phyloP scores from a whole-genome alignment of 768 basidiomycete species.

The Tricholoma furcatifolium region DNA sequence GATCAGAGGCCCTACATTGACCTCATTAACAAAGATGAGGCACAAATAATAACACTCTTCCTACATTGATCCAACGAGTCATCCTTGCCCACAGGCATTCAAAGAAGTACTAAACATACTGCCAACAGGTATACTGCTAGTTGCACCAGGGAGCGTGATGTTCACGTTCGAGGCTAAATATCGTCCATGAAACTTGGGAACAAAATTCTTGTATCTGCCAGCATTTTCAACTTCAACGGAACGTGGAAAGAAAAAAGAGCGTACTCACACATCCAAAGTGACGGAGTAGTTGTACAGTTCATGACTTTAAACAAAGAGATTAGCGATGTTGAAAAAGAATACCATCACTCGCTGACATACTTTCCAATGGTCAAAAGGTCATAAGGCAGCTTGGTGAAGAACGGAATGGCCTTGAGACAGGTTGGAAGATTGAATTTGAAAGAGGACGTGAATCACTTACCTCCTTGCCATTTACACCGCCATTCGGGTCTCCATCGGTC shows the following conservation, averaged over 20 bases:
- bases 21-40: neutral
- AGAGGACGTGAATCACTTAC: constrained; percentile 32
- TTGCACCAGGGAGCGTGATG: constrained; percentile 62
- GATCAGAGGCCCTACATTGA: constrained; percentile 59
- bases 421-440: too few relatives aligned
- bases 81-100: constrained; percentile 68
- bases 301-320: constrained; percentile 44
- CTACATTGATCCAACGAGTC: constrained; percentile 49
- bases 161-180: constrained; percentile 85
- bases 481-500: constrained; percentile 70
- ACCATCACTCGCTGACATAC: constrained; percentile 34
- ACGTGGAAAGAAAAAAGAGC: neutral
- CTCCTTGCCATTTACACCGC: constrained; percentile 71
- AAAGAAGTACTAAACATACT: constrained; percentile 20
- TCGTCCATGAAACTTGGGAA: constrained; percentile 57
- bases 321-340: too few relatives aligned
- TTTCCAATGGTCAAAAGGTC: constrained; percentile 87
- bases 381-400: constrained; percentile 72
- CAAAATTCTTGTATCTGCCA: constrained; percentile 62
- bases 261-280: constrained; percentile 60
- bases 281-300: constrained; percentile 76
- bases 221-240: neutral
- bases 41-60: neutral
- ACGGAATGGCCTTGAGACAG: constrained; percentile 60
- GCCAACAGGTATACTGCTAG: constrained; percentile 36